Evolutionary conservation across 768 basidiomycete genomes (phyloP), one percentile per base, ranked within the genome.

Genomic region (Trametes elegans): DNA sequence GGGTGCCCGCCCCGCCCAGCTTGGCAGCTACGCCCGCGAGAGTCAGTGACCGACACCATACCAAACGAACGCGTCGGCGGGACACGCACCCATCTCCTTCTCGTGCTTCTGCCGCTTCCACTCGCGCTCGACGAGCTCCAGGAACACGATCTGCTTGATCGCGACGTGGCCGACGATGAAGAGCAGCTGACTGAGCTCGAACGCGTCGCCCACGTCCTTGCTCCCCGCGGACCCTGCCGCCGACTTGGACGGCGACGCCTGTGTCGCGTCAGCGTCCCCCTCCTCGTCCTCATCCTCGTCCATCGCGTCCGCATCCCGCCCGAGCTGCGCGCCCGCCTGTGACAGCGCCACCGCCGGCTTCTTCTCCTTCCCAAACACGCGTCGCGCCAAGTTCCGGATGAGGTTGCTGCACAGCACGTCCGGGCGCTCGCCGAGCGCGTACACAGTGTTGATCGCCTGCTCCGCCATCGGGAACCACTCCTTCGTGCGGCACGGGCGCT

Each of bases 401-500:
- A 98, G 76, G 1, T 78, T 78, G 51, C 85, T 80, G 69, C 93
- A 95, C 29, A 98, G 75, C 2, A 79, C 68, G 66, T 97, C 96
- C 0, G 96, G 97, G 58, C 93, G 93, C 64, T 98, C 93, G 18
- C 91, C 95, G 2, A 99, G 81, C 0, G 89, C 85, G 63, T 98
- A 99, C 46, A 97, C 87, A 1, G 96, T 93, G 68, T 99, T 98
- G 71, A 99, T 87, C 8, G 87, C 91, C 69, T 99, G 96, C 68
- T 99, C 97, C 0, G 96, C 92, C 73, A 98, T 83, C 9, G 88
- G 88, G 62, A 99, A 98, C 96, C 96, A 99, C 54, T 98, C 94
- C 62, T 86, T 90, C 18, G 88, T 87, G 40, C 85, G 80, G 53
- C 85, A 90, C 0, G 92, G 88, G 49, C 83, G 77, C 62, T 93